These are phyloP conservation scores for Rhizopus delemar DNA, from an alignment of 371 early-diverging fungal genomes.

Conservation along the genomic window DNA sequence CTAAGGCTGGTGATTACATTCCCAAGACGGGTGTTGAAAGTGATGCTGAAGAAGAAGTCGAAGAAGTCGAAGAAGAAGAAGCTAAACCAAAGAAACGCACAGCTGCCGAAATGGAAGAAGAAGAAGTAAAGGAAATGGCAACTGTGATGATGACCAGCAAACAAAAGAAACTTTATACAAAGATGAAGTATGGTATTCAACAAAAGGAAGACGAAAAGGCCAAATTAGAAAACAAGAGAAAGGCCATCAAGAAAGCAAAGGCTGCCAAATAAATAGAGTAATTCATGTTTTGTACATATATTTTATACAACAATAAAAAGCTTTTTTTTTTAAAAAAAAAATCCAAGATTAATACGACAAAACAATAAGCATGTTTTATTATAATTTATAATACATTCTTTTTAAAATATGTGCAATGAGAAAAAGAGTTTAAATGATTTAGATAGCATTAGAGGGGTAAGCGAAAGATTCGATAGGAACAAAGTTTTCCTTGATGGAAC, in stretches of 20 bases:
- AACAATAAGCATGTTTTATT: neutral
- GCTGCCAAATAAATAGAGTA: neutral
- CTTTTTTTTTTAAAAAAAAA: slow-evolving; percentile 1
- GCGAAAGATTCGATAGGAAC: slow-evolving; percentile 73
- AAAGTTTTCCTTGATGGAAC: slow-evolving; percentile 96
- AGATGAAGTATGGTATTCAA: slow-evolving; percentile 72
- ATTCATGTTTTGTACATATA: neutral
- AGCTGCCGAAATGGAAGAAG: slow-evolving; percentile 72
- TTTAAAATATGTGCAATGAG: neutral
- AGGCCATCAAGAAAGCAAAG: slow-evolving; percentile 36
- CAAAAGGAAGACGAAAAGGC: slow-evolving; percentile 62
- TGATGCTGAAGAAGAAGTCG: slow-evolving; percentile 55
- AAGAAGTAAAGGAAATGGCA: slow-evolving; percentile 83
- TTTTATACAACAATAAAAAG: neutral
- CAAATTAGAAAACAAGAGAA: slow-evolving; percentile 48
- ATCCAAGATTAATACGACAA: too few species aligned
- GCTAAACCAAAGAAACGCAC: slow-evolving; percentile 58
- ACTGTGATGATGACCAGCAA: slow-evolving; percentile 94
- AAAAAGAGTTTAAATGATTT: slow-evolving; percentile 12
- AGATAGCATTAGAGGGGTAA: slow-evolving; percentile 87
- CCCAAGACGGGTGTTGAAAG: slow-evolving; percentile 61
- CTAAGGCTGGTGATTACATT: slow-evolving; percentile 84
- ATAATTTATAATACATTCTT: neutral
- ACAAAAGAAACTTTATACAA: slow-evolving; percentile 82
- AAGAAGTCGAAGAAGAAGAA: slow-evolving; percentile 75